These are phyloP conservation scores for Nicotiana tabacum DNA, from an alignment of 257 asterid genomes.

Conservation along the genomic window DNA sequence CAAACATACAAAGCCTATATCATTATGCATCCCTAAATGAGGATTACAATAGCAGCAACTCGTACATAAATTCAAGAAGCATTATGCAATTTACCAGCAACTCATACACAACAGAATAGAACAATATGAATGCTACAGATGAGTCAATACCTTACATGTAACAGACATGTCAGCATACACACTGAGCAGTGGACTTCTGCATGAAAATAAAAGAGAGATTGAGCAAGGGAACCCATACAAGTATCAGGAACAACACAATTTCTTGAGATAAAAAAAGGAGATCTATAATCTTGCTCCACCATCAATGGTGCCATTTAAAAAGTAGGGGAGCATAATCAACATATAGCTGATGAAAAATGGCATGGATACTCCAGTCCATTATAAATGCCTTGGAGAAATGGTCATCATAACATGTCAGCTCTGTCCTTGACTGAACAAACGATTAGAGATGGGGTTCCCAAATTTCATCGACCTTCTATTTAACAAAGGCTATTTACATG, in stretches of 20 bases:
- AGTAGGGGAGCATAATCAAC: background rate
- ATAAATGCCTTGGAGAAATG: background rate
- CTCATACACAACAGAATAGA: background rate
- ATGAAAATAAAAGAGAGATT: conserved; percentile 18
- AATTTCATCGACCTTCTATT: background rate
- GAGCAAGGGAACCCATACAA: conserved; percentile 7
- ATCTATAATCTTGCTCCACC: background rate
- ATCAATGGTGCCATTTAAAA: background rate
- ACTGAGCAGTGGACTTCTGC: conserved; percentile 96
- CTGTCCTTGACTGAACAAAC: background rate
- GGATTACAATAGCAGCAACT: background rate
- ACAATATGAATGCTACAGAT: background rate
- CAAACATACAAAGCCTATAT: background rate
- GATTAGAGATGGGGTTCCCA: background rate
- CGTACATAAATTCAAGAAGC: background rate
- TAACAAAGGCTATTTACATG: background rate
- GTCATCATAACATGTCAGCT: background rate
- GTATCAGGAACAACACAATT: background rate
- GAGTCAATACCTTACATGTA: conserved; percentile 74
- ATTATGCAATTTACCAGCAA: background rate
- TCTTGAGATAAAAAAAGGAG: background rate
- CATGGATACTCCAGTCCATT: background rate
- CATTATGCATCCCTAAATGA: background rate
- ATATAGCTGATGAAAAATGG: background rate
- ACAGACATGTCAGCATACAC: conserved; percentile 99